phyloP scores from a whole-genome alignment of 805 yeast genomes.

The Candida endomychidarum region DNA sequence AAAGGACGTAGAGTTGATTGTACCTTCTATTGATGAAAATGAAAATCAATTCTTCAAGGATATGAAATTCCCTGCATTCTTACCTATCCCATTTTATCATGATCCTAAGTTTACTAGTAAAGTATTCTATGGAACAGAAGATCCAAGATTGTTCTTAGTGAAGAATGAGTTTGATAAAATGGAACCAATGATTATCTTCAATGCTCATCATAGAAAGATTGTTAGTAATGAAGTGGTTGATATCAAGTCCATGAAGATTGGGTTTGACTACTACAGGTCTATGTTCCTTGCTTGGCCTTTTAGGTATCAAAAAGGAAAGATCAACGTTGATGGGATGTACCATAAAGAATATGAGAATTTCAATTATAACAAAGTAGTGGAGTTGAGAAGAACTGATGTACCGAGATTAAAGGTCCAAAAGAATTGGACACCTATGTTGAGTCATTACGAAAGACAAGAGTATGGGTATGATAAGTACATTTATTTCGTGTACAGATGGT shows the following conservation, averaged over 20 bases:
- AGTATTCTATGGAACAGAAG: slow-evolving; percentile 46
- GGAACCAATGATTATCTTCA: slow-evolving; percentile 50
- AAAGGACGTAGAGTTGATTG: slow-evolving; percentile 21
- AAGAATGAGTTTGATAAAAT: slow-evolving; percentile 31
- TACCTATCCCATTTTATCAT: slow-evolving; percentile 33
- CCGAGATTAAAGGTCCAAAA: slow-evolving; percentile 22
- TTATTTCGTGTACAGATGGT: slow-evolving; percentile 35
- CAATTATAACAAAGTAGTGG: slow-evolving; percentile 22
- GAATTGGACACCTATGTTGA: slow-evolving; percentile 44
- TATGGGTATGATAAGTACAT: slow-evolving; percentile 28
- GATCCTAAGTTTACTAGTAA: slow-evolving; percentile 21
- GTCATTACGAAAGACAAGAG: slow-evolving; percentile 20
- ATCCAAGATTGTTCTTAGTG: slow-evolving; percentile 44
- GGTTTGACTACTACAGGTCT: slow-evolving; percentile 21
- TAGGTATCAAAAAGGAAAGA: slow-evolving; percentile 27
- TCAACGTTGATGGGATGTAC: slow-evolving; percentile 23
- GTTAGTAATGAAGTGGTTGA: slow-evolving; percentile 9
- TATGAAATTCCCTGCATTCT: slow-evolving; percentile 25
- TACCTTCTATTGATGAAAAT: slow-evolving; percentile 19
- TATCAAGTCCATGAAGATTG: slow-evolving; percentile 20
- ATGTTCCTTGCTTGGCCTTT: slow-evolving; percentile 36
- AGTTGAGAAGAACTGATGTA: slow-evolving; percentile 16
- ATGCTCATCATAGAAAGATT: slow-evolving; percentile 25
- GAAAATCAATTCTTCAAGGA: slow-evolving; percentile 6
- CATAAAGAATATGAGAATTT: slow-evolving; percentile 14